Evolutionary conservation across 352 stramenopile species (phyloP), one percentile per base, ranked within the genome.

Genomic region (Globisporangium lucens): DNA sequence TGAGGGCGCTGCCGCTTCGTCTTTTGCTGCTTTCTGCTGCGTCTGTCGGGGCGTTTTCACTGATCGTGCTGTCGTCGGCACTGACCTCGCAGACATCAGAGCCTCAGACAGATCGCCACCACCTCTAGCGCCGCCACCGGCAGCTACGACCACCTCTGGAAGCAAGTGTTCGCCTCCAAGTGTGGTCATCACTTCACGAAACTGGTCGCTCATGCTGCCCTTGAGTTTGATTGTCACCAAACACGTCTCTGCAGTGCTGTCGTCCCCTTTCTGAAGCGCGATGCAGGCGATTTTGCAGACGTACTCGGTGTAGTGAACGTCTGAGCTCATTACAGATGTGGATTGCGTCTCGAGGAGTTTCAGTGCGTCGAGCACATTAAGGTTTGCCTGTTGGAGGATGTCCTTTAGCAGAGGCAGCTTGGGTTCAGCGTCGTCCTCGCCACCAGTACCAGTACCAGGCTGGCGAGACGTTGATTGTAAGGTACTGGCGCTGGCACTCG

Each of bases 201-300:
- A 89, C 9, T 75, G 62, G 6, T 63, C 67, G 59, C 81, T 85
- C 12, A 77, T 66, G 4, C 51, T 65, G 3, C 81, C 80, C 7
- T 61, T 41, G 1, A 91, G 53, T 52, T 89, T 91, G n/a, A 84
- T n/a, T 3, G 77, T 71, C 9, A 62, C 66, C 17, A 87, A 22
- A 43, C 79, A 77, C 12, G 56, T 60, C 20, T 76, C 73, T 5
- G 82, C 58, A 3, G 68, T 58, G n/a, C 68, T 36, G 0, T 61
- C 29, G 1, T 43, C 62, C 20, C 66, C 68, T 47, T 36, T 33
- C 38, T 63, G 41, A 1, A 87, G 63, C 22, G 73, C 56, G 4
- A 69, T 61, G 1, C 49, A 66, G 35, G 66, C 71, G 33, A 87
- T 46, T 61, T 84, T 87, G 55, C 69, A 76, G n/a, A 63, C 56